These are phyloP conservation scores for Citrus sp. DNA, from an alignment of 345 rosid species.

Conservation along the genomic window DNA sequence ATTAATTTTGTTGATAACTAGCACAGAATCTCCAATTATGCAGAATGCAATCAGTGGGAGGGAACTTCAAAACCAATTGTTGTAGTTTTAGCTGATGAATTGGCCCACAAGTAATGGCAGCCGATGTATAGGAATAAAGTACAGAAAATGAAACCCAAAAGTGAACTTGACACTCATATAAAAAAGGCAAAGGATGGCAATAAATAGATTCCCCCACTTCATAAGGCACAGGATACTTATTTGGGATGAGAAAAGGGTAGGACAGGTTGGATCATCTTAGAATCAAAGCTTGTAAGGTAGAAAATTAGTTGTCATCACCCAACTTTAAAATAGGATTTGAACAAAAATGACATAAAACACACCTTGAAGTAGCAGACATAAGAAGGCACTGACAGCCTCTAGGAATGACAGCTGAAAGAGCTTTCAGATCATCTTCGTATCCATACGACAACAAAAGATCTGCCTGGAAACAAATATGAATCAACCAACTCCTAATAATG, in stretches of 20 bases:
- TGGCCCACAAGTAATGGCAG: background rate
- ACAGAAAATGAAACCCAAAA: background rate
- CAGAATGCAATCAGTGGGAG: background rate
- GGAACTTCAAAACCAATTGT: background rate
- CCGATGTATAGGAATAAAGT: background rate
- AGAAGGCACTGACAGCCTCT: conserved; percentile 90
- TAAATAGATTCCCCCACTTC: background rate
- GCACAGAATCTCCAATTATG: background rate
- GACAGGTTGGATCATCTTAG: background rate
- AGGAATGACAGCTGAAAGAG: conserved; percentile 69
- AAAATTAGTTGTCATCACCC: background rate
- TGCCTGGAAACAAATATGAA: conserved; percentile 58
- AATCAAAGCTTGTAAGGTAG: background rate
- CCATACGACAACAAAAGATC: conserved; percentile 92
- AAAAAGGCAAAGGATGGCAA: background rate
- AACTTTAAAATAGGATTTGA: background rate
- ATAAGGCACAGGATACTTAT: background rate
- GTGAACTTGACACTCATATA: background rate
- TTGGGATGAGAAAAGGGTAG: background rate
- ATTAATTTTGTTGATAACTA: background rate
- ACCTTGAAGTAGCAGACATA: conserved; percentile 98
- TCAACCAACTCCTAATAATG: conserved; percentile 13
- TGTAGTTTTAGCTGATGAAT: conserved; percentile 3
- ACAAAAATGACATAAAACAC: background rate
- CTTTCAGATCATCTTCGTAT: conserved; percentile 84